Percentiles rank a stretch among this genome's conserved stretches.
phyloP scores from a whole-genome alignment of 495 filamentous ascomycete species.

The Penicillium steckii region DNA sequence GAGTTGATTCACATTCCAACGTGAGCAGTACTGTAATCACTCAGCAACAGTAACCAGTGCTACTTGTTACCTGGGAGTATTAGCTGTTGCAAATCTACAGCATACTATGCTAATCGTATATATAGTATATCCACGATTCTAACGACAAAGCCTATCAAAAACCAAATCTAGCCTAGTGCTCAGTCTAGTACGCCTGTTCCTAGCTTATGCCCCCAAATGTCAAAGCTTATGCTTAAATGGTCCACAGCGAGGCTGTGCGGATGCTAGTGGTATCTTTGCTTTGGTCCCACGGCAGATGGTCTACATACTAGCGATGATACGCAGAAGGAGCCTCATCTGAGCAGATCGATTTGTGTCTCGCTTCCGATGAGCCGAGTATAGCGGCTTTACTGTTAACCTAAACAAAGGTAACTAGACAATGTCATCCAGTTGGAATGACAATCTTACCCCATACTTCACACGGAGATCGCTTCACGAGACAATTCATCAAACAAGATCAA shows the following conservation, averaged over 20 bases:
- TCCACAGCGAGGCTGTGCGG: constrained; percentile 15
- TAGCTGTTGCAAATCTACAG: too few species aligned
- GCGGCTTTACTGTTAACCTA: too few species aligned
- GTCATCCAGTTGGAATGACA: not conserved
- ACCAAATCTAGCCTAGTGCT: constrained; percentile 7
- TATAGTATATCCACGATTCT: not conserved
- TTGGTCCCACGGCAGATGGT: constrained; percentile 4
- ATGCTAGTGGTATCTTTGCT: constrained; percentile 13
- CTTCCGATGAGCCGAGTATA: too few species aligned
- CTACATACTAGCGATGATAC: not conserved
- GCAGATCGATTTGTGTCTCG: not conserved
- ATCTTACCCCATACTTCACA: not conserved
- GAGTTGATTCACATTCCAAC: too few species aligned
- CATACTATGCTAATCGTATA: too few species aligned
- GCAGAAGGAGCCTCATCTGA: not conserved
- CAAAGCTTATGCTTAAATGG: constrained; percentile 24
- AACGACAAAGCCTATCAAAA: not conserved
- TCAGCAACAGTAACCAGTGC: too few species aligned
- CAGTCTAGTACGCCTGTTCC: constrained; percentile 6
- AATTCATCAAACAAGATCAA: too few species aligned
- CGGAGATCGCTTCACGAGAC: too few species aligned
- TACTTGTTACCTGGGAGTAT: too few species aligned
- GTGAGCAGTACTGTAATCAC: too few species aligned
- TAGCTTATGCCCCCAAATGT: constrained; percentile 12
- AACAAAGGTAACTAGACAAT: too few species aligned